Percentiles rank a stretch among this genome's conserved stretches.
phyloP scores from a whole-genome alignment of 495 filamentous ascomycete genomes.

The Penicillium cosmopolitanum region DNA sequence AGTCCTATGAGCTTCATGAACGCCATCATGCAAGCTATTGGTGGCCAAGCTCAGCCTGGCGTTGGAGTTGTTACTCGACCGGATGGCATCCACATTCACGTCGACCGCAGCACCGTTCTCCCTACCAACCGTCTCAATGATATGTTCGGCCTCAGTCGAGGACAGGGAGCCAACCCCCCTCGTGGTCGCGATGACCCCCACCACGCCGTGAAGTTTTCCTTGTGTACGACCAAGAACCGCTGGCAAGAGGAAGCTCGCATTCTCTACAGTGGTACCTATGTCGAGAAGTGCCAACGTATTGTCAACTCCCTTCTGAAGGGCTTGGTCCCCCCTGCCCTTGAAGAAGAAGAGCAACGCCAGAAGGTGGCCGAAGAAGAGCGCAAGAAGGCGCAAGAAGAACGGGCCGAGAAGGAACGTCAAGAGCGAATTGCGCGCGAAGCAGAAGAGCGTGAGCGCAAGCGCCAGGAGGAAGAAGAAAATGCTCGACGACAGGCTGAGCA shows the following conservation, averaged over 20 bases:
- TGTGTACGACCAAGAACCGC: slow-evolving; percentile 68
- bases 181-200: slow-evolving; percentile 60
- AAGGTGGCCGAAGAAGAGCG: slow-evolving; percentile 53
- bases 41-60: slow-evolving; percentile 50
- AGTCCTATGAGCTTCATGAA: slow-evolving; percentile 67
- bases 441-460: slow-evolving; percentile 59
- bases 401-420: slow-evolving; percentile 50
- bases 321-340: slow-evolving; percentile 83
- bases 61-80: slow-evolving; percentile 60
- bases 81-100: slow-evolving; percentile 62
- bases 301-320: slow-evolving; percentile 71
- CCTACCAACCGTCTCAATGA: slow-evolving; percentile 57
- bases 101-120: slow-evolving; percentile 51
- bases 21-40: slow-evolving; percentile 62
- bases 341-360: slow-evolving; percentile 68
- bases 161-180: slow-evolving; percentile 43
- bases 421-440: slow-evolving; percentile 62
- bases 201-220: slow-evolving; percentile 70
- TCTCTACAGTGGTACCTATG: slow-evolving; percentile 69
- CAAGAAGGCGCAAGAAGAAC: slow-evolving; percentile 50
- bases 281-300: slow-evolving; percentile 74
- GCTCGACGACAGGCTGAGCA: slow-evolving; percentile 46
- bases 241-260: slow-evolving; percentile 93
- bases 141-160: slow-evolving; percentile 57
- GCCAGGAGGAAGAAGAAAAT: slow-evolving; percentile 69